Conservation (phyloP, 139 green algal species). For the Choricystis sp. region DNA sequence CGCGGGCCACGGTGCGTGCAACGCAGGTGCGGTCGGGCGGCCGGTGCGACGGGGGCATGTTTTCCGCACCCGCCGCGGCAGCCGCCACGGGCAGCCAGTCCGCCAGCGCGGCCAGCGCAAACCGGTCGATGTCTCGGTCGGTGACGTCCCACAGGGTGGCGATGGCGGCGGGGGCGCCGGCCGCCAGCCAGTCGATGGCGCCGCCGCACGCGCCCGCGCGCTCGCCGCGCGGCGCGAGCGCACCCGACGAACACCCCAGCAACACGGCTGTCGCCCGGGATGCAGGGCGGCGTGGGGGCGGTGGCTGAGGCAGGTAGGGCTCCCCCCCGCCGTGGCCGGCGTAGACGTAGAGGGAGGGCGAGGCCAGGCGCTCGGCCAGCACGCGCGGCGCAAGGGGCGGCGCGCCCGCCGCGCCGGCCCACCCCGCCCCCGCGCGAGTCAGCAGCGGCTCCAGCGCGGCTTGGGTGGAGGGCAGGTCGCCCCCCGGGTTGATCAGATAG, state of each 20-base stretch:
- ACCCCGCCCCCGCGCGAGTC: constrained; percentile 20
- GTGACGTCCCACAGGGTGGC: constrained; percentile 96
- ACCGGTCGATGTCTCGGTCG: constrained; percentile 86
- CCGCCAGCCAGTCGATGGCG: constrained; percentile 16
- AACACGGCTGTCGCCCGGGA: constrained; percentile 43
- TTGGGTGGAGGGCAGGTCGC: constrained; percentile 66
- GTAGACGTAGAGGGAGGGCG: constrained; percentile 70
- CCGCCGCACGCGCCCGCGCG: no score
- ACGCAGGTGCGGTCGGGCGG: constrained; percentile 4
- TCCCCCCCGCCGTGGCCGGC: constrained; percentile 76
- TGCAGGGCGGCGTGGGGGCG: constrained; percentile 39
- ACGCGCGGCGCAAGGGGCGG: constrained; percentile 12
- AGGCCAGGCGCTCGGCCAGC: constrained; percentile 33
- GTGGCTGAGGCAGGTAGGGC: constrained; percentile 45
- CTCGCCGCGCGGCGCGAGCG: constrained; percentile 19
- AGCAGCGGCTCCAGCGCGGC: constrained; percentile 57
- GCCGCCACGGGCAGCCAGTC: constrained; percentile 31
- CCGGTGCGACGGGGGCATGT: not conserved
- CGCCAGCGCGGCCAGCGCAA: constrained; percentile 38
- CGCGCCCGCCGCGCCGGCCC: constrained; percentile 41
- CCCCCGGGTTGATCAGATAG: constrained; percentile 76
- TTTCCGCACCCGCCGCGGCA: not conserved
- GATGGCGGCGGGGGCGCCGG: constrained; percentile 49
- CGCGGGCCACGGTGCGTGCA: constrained; percentile 19
- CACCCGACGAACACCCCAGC: constrained; percentile 84